Conservation (phyloP, 257 asterid genomes). For the Coffea canephora region DNA sequence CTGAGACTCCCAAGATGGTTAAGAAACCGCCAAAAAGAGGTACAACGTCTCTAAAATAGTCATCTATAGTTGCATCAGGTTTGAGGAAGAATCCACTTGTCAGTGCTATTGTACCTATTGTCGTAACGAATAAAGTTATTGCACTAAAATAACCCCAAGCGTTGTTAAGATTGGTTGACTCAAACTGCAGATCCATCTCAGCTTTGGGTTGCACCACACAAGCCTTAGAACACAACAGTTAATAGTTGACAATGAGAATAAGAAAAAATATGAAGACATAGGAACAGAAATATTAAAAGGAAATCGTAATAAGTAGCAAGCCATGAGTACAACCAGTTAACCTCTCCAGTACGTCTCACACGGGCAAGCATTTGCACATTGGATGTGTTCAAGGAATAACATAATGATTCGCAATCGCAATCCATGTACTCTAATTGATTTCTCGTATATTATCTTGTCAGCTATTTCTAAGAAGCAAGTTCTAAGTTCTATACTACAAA, state of each 20-base stretch:
- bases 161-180: conserved; percentile 59
- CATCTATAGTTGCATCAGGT: conserved; percentile 76
- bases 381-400: not conserved
- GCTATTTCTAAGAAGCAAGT: not conserved
- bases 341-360: not conserved
- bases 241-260: not conserved
- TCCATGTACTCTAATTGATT: not conserved
- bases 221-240: conserved; percentile 44
- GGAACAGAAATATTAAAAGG: not conserved
- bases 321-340: not conserved
- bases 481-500: not conserved
- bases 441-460: not conserved
- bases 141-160: conserved; percentile 82
- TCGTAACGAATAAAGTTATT: conserved; percentile 58
- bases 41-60: conserved; percentile 56
- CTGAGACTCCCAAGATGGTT: conserved; percentile 82
- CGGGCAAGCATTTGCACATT: not conserved
- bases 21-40: conserved; percentile 94
- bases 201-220: conserved; percentile 92
- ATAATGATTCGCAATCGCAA: not conserved
- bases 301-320: not conserved
- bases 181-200: conserved; percentile 88
- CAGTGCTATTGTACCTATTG: conserved; percentile 82
- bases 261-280: not conserved
- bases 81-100: conserved; percentile 83